Conservation (phyloP, 441 rosid species). For the Syzygium malaccense region DNA sequence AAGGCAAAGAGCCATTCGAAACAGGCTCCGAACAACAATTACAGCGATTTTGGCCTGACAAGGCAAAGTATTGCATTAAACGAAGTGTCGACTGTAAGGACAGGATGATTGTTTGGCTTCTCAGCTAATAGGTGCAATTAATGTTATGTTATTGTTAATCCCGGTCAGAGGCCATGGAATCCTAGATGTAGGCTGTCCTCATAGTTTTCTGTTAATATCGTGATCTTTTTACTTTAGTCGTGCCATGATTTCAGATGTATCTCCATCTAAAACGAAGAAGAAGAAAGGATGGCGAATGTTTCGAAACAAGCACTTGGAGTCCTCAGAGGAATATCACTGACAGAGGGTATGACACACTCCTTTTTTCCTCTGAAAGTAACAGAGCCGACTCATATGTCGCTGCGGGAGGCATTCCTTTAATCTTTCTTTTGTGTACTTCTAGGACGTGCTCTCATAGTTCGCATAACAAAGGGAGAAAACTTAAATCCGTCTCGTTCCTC, state of each 20-base stretch:
- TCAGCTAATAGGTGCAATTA: background rate
- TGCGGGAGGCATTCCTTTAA: background rate
- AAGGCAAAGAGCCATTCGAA: background rate
- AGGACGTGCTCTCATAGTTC: background rate
- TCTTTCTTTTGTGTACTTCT: background rate
- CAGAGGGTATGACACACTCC: background rate
- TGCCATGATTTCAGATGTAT: constrained; percentile 24
- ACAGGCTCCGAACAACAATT: background rate
- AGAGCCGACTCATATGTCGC: background rate
- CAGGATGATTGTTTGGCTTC: background rate
- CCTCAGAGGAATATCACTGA: constrained; percentile 16
- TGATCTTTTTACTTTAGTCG: background rate
- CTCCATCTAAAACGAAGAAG: constrained; percentile 31
- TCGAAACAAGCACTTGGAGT: constrained; percentile 25
- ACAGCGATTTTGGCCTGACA: background rate
- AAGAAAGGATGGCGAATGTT: constrained; percentile 35
- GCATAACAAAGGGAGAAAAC: background rate
- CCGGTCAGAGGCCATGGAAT: background rate
- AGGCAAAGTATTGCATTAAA: background rate
- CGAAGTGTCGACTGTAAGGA: background rate
- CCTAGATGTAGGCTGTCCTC: background rate
- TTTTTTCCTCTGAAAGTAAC: background rate
- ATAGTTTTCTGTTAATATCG: background rate
- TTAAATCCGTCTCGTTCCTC: background rate
- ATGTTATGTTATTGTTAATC: background rate